A percentile compares a stretch with the other conserved stretches of the same genome.
phyloP scores from a whole-genome alignment of 768 basidiomycete species.

The Lentinus tigrinus region DNA sequence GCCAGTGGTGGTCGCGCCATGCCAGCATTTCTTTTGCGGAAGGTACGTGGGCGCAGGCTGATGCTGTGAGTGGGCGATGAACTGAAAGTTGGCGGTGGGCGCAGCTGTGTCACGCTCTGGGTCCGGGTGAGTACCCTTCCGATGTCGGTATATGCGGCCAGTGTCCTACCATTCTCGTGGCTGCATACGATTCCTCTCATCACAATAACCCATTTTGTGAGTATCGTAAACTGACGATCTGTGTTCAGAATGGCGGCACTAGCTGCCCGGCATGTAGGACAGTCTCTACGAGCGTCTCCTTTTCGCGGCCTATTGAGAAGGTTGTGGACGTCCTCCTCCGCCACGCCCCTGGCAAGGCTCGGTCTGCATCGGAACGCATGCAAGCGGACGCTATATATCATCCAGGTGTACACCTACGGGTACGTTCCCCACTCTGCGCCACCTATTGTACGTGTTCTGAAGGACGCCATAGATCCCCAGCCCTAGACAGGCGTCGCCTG shows the following conservation, averaged over 20 bases:
- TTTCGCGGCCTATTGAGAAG: slow-evolving; percentile 71
- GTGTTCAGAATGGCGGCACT: slow-evolving; percentile 72
- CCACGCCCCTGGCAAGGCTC: slow-evolving; percentile 64
- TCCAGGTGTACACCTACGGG: slow-evolving; percentile 59
- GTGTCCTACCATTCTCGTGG: slow-evolving; percentile 1
- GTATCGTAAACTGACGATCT: slow-evolving; percentile 10
- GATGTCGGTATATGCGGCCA: slow-evolving; percentile 7
- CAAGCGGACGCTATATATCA: slow-evolving; percentile 85
- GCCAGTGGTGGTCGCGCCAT: slow-evolving; percentile 80
- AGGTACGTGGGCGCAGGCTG: slow-evolving; percentile 46
- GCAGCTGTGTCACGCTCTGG: slow-evolving; percentile 81
- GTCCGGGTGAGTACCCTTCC: slow-evolving; percentile 61
- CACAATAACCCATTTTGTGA: too few relatives aligned
- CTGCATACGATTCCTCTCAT: slow-evolving; percentile 1
- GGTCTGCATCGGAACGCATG: slow-evolving; percentile 66
- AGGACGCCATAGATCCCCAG: slow-evolving; percentile 57
- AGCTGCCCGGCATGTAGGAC: slow-evolving; percentile 83
- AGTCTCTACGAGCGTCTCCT: slow-evolving; percentile 62
- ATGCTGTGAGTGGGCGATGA: background rate
- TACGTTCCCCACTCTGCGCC: slow-evolving; percentile 26
- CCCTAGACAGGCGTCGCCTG: slow-evolving; percentile 74
- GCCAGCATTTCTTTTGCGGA: slow-evolving; percentile 91
- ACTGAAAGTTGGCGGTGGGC: background rate
- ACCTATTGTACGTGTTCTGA: background rate
- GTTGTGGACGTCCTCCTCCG: slow-evolving; percentile 73